phyloP scores from a whole-genome alignment of 352 stramenopile species.

The Pythium dissimile region DNA sequence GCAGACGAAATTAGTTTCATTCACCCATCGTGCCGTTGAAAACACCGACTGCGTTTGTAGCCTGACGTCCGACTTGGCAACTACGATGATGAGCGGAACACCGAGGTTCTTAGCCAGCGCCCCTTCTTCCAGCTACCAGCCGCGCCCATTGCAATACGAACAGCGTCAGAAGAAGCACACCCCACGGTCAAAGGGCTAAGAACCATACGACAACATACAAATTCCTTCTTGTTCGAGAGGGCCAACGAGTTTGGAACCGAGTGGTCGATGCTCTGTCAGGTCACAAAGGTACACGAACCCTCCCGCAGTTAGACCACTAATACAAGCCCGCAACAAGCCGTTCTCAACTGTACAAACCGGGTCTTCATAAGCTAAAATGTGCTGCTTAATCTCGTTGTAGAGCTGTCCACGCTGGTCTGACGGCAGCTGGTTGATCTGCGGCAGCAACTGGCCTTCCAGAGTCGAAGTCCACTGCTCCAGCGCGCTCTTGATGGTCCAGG shows the following conservation, averaged over 20 bases:
- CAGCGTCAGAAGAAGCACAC: too few species aligned
- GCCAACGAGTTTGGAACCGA: slow-evolving; percentile 50
- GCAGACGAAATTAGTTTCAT: too few species aligned
- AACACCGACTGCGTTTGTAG: too few species aligned
- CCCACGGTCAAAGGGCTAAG: too few species aligned
- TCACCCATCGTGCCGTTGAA: too few species aligned
- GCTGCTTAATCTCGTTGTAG: slow-evolving; percentile 60
- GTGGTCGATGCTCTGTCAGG: slow-evolving; percentile 49
- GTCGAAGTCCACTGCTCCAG: slow-evolving; percentile 78
- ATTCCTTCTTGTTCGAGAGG: slow-evolving; percentile 55
- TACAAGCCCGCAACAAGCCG: neutral
- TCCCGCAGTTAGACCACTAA: too few species aligned
- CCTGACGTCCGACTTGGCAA: slow-evolving; percentile 81
- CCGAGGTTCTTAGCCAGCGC: slow-evolving; percentile 77
- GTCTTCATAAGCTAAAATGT: slow-evolving; percentile 76
- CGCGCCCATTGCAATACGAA: neutral
- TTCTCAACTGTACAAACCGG: slow-evolving; percentile 34
- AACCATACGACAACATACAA: slow-evolving; percentile 50
- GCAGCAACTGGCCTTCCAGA: slow-evolving; percentile 62
- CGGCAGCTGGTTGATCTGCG: slow-evolving; percentile 65
- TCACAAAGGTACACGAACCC: neutral
- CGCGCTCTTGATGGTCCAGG: slow-evolving; percentile 80
- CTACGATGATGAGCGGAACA: slow-evolving; percentile 66
- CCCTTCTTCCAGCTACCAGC: slow-evolving; percentile 61
- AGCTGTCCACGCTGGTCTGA: slow-evolving; percentile 52